These are phyloP conservation scores for Phoenix roebelenii DNA, from an alignment of 176 grass and related monocot genomes.

Conservation along the genomic window DNA sequence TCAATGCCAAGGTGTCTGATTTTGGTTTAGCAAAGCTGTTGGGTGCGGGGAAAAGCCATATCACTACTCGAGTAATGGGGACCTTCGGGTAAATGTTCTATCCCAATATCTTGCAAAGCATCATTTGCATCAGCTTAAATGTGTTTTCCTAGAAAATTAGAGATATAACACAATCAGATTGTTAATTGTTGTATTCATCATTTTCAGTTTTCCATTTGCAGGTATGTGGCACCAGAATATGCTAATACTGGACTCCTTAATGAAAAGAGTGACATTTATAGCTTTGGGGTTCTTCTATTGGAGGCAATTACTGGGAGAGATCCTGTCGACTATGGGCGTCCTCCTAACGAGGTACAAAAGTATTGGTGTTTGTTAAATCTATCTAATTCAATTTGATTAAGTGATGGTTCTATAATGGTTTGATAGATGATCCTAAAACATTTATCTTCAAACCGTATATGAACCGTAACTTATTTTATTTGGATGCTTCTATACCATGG, in stretches of 20 bases:
- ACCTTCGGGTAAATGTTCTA: conserved; percentile 19
- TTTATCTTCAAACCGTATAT: no score
- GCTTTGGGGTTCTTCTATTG: conserved; percentile 13
- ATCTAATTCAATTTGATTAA: background rate
- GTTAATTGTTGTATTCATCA: background rate
- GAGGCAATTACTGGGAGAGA: conserved; percentile 17
- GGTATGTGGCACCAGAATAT: conserved; percentile 19
- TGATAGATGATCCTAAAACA: no score
- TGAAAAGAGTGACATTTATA: conserved; percentile 18
- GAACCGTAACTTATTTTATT: no score
- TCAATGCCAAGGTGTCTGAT: conserved; percentile 20
- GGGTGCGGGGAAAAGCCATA: conserved; percentile 16
- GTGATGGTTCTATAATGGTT: no score
- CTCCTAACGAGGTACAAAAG: conserved; percentile 12
- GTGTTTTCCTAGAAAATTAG: background rate
- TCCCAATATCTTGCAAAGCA: background rate
- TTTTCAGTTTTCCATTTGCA: background rate
- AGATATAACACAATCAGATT: background rate
- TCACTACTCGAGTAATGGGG: conserved; percentile 15
- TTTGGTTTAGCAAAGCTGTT: conserved; percentile 21
- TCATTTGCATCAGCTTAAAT: background rate
- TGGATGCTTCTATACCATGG: no score
- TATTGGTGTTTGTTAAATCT: background rate
- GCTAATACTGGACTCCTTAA: conserved; percentile 14
- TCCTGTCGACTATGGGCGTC: conserved; percentile 13